Evolutionary conservation across 2,329 filamentous ascomycete species (phyloP).

Genomic region (Aplosporella prunicola): DNA sequence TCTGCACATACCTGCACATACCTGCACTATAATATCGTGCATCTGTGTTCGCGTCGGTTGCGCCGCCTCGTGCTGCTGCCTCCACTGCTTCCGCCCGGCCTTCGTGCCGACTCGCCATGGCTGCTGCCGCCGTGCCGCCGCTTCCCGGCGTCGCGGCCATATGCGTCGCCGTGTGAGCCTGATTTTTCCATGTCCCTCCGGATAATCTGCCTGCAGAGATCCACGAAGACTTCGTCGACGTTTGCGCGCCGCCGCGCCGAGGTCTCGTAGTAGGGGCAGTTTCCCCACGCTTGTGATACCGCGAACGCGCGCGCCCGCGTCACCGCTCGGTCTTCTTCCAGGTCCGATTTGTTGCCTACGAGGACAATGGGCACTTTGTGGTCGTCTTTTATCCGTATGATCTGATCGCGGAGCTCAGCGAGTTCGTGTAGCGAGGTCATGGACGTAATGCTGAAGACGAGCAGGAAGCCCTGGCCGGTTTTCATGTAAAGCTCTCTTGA

Average conservation of each 20-base stretch:
- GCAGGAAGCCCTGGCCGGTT: slow-evolving; percentile 79
- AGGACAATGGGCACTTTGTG: slow-evolving; percentile 79
- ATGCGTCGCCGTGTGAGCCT: slow-evolving; percentile 5
- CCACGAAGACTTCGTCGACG: slow-evolving; percentile 81
- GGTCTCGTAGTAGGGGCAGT: slow-evolving; percentile 83
- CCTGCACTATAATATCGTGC: slow-evolving; percentile 9
- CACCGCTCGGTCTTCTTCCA: slow-evolving; percentile 76
- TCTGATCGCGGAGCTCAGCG: slow-evolving; percentile 73
- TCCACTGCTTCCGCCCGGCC: slow-evolving; percentile 5
- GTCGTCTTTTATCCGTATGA: slow-evolving; percentile 84
- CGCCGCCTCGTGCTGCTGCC: slow-evolving; percentile 2
- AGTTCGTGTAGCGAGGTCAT: slow-evolving; percentile 75
- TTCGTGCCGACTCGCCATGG: too few species aligned
- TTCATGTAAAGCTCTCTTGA: slow-evolving; percentile 83
- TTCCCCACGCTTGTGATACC: slow-evolving; percentile 77
- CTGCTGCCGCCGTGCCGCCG: slow-evolving; percentile 1
- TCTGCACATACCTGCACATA: too few species aligned
- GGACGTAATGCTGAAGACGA: slow-evolving; percentile 88
- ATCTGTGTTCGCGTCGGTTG: slow-evolving; percentile 7
- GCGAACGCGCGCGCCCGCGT: slow-evolving; percentile 71
- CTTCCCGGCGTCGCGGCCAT: slow-evolving; percentile 1
- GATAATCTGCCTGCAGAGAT: slow-evolving; percentile 76
- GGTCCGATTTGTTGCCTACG: slow-evolving; percentile 83
- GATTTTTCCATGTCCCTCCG: slow-evolving; percentile 52
- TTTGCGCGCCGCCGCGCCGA: slow-evolving; percentile 76